Evolutionary conservation across 176 grass and related monocot genomes (phyloP), one percentile per base, ranked within the genome.

Genomic region (Ampelocalamus luodianensis): DNA sequence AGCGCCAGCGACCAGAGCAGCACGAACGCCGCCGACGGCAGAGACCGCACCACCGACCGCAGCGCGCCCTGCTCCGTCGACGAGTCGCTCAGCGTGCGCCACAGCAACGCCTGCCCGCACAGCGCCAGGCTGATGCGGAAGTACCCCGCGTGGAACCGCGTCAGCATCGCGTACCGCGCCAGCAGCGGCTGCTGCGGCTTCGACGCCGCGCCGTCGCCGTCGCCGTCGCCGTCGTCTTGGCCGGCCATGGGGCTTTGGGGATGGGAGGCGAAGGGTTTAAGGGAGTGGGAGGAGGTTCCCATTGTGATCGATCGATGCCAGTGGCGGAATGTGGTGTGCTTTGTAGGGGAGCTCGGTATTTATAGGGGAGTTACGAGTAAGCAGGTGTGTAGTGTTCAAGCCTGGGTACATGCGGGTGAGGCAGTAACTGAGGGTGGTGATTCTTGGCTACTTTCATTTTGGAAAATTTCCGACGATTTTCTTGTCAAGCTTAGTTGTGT

Each of bases 51-150:
- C 29, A 90, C 13, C 0, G 73, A 55, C 6, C 71, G 82, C 12
- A 91, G 81, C 17, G 78, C 80, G 18, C 20, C 82, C 13, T 70
- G 71, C 61, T 94, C 80, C 9, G 72, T 76, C 8, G 89, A 79
- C 14, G 87, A 59, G 46, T 86, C 79, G 71, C 83, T 85, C 29
- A 98, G 91, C 26, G 89, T 95, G 65, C 92, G 85, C 95, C 95
- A 98, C 17, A 97, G 89, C 74, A 97, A 85, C 51, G 95, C 95
- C 88, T 97, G 92, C 74, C 87, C 91, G 74, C 88, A 90, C 13
- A 97, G 88, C 6, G 86, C 81, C 24, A 94, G 87, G 87, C 92
- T 97, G 88, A 97, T 97, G 81, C 95, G 90, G 86, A 97, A 97
- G 86, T 97, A 97, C 2, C 95, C 95, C 1, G 92, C 95, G 72